Base-by-base conservation (phyloP, 2,329 filamentous ascomycete genomes). In the Colletotrichum tropicale region DNA sequence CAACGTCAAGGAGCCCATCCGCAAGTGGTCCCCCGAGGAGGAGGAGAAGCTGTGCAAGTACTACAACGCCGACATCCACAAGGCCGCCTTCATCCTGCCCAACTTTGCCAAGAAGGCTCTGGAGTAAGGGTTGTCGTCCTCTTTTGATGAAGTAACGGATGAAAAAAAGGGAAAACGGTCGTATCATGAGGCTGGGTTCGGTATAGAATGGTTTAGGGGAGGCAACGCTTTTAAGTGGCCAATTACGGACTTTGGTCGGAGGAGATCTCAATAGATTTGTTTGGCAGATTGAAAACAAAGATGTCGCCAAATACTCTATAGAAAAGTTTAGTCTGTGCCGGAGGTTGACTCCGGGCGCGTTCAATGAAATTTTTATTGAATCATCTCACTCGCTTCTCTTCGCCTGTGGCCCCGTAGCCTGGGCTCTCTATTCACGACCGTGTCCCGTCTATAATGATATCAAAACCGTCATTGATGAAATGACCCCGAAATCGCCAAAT, bases 41-140 rank as follows among this genome's bases (percentile, higher is more conserved):
- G 97, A 99, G 91, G 93, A 95, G 83, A 93, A 95, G 87, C 89
- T 96, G 82, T 98, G 95, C 94, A 92, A 92, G 85, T 99, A 99
- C 93, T 99, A 99, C 91, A 98, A 96, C 89, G 91, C 95, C 84
- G 95, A 98, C 84, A 96, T 99, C 84, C 97, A 99, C 91, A 94
- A 96, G 89, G 96, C 97, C 77, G 93, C 93, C 85, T 99, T 98
- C 86, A 87, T 98, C 78, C 90, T 99, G 84, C 97, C 97, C 77
- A 98, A 92, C 84, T 99, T 98, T 86, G 96, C 96, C 75, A 93
- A 95, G 85, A 94, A 96, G 91, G 91, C 91, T 72, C 87, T 93
- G 80, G 84, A 91, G 86, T 92, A 90, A 30, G 30, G 36, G 15
- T 13, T 36, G 32, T 15, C 10, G 12, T 56, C 13, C 24, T 24